Base-by-base conservation (phyloP, 2,329 filamentous ascomycete genomes). In the Neopestalotiopsis sp. region DNA sequence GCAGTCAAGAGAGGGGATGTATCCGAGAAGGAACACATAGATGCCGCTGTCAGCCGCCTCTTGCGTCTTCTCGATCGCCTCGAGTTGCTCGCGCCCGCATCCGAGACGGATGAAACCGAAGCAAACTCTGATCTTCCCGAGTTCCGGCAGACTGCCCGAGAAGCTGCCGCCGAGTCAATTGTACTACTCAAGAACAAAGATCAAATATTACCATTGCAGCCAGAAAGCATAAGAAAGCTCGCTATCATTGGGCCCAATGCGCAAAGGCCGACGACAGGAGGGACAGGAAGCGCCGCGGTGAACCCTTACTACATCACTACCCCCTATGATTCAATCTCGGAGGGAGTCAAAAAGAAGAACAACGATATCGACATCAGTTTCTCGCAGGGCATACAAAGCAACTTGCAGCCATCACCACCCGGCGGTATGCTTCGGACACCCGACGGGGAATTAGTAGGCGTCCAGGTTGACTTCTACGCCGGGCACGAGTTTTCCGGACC, bases 261-360 rank as follows among this genome's bases (percentile, higher is more conserved):
- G 2, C n/a, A 38, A 14, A 60, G 14, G 57, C 57, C 57, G 20
- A 60, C 57, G 9, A 60, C 57, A 6, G 57, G 57, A 14, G 57
- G 57, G 17, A 60, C 57, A 60, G 57, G 57, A 17, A 60, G 57
- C 32, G 57, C 57, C 10, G 57, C 57, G n/a, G 57, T 60, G 4
- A 60, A 60, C 30, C 57, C 57, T 4, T 60, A 60, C 20, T 60
- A 60, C 20, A 60, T 60, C 10, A 60, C 57, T 24, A 60, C 57
- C 7, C 57, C 57, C 57, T 60, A 34, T 60, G 57, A 60, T 9
- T 60, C 57, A 3, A 30, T 60, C 12, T 34, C 28, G 7, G 57
- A 4, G 12, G 57, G 9, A 12, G 57, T 10, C 0, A 60, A 30
- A 24, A 14, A 60, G 14, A 60, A 13, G 7, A 60, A 52, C 9